Evolutionary conservation across 1,139 yeast species (phyloP).

Genomic region (Magnusiomyces suaveolens): DNA sequence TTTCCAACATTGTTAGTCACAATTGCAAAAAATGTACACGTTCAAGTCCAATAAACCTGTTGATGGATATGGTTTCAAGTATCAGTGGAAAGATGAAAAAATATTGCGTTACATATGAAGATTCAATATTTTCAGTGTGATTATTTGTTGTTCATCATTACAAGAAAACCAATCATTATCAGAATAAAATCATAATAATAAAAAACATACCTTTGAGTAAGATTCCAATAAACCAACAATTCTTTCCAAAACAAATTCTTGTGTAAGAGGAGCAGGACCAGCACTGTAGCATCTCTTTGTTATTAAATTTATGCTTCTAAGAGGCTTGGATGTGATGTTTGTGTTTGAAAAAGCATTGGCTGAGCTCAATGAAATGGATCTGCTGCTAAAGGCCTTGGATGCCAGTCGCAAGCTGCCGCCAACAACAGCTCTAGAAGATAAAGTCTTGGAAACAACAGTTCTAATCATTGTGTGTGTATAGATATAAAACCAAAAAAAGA

Average conservation of each 20-base stretch:
- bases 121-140: conserved; percentile 9
- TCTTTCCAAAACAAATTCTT: conserved; percentile 52
- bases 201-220: conserved; percentile 53
- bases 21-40: neutral
- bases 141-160: conserved; percentile 6
- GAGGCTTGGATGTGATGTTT: neutral
- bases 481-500: neutral
- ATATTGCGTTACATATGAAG: conserved; percentile 3
- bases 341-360: neutral
- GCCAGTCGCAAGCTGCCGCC: neutral
- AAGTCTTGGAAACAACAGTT: conserved; percentile 7
- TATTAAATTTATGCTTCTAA: neutral
- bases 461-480: conserved; percentile 10
- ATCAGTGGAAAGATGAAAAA: conserved; percentile 8
- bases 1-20: neutral
- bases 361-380: neutral
- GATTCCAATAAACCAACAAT: conserved; percentile 68
- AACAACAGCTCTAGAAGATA: conserved; percentile 4
- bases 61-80: neutral
- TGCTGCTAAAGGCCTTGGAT: neutral
- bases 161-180: neutral
- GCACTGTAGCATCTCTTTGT: conserved; percentile 25
- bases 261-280: conserved; percentile 32
- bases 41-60: neutral
- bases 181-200: neutral